Evolutionary conservation across 371 early-diverging fungal genomes (phyloP), one percentile per base, ranked within the genome.

Genomic region (Actinomortierella ambigua): DNA sequence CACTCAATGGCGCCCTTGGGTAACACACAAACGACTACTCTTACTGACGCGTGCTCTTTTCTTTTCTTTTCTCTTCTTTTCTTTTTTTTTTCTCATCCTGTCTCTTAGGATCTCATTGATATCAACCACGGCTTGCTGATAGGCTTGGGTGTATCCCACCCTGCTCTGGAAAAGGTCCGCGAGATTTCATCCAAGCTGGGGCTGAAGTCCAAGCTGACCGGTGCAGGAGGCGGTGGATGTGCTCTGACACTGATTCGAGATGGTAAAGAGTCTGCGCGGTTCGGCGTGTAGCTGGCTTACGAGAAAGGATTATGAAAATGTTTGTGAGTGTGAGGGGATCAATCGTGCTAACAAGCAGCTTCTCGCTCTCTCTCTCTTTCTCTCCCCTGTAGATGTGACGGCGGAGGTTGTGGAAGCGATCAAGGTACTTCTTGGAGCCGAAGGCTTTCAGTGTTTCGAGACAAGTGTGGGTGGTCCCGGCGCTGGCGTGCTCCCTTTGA

Each of bases 151-250:
- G 95, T 96, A 2, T 87, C 93, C 46, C 97, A 97, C 77, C 83
- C 88, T 20, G 77, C 86, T 28, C 76, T 98, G 3, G 97, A 97
- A 53, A 83, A 79, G 48, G 83, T 98, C 14, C 80, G 90, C n/a
- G 69, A 75, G 13, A 85, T 93, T 15, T 85, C 95, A 0, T 77
- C 77, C 0, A 52, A 64, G 29, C 75, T 81, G 53, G 86, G 87
- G 0, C 75, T 96, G 55, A 81, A 83, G 34, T 84, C 95, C 13
- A 98, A 98, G 76, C 78, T 98, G 44, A 98, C 98, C 0, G 98
- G 98, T 20, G 96, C 95, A n/a, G 98, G 98, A 29, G 98, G 98
- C 34, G 98, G 98, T 29, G 98, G 98, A 2, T 98, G 98, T 67
- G 91, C 93, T 11, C 68, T 98, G 54, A 91, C 93, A 0, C 76